Conservation (phyloP, 1,284 basidiomycete species). For the Ustilago crameri region DNA sequence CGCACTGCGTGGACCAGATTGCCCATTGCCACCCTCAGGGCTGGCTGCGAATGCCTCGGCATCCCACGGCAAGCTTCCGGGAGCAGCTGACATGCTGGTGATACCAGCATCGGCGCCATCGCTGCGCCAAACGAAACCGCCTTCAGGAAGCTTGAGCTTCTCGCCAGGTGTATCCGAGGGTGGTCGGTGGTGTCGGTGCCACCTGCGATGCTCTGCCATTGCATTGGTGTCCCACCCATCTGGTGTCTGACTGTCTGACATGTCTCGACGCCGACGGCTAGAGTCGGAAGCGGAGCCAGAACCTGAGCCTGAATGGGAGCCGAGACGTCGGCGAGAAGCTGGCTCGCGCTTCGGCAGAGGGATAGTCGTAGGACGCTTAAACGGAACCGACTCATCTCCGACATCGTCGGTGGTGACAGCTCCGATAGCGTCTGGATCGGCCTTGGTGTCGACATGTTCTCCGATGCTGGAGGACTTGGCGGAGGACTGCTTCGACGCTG, state of each 20-base stretch:
- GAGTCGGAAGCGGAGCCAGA: conserved; percentile 29
- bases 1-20: conserved; percentile 20
- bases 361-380: conserved; percentile 25
- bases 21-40: conserved; percentile 16
- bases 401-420: conserved; percentile 26
- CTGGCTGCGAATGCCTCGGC: conserved; percentile 39
- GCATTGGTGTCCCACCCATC: conserved; percentile 38
- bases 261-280: conserved; percentile 7
- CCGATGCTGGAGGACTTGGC: conserved; percentile 30
- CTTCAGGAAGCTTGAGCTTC: conserved; percentile 49
- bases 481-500: conserved; percentile 33
- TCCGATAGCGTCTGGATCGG: conserved; percentile 14
- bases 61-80: conserved; percentile 41
- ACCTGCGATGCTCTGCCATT: conserved; percentile 48
- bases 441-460: conserved; percentile 24
- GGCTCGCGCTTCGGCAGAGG: conserved; percentile 13
- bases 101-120: conserved; percentile 40
- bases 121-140: conserved; percentile 55
- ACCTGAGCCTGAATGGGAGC: conserved; percentile 13
- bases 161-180: conserved; percentile 33
- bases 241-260: conserved; percentile 22
- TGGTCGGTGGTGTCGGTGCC: conserved; percentile 54
- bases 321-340: conserved; percentile 4
- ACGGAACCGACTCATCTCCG: conserved; percentile 15
- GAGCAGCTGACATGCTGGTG: conserved; percentile 17